Evolutionary conservation across 192 early-diverging fungal species (phyloP), one percentile per base, ranked within the genome.

Genomic region (Spizellomyces punctatus): DNA sequence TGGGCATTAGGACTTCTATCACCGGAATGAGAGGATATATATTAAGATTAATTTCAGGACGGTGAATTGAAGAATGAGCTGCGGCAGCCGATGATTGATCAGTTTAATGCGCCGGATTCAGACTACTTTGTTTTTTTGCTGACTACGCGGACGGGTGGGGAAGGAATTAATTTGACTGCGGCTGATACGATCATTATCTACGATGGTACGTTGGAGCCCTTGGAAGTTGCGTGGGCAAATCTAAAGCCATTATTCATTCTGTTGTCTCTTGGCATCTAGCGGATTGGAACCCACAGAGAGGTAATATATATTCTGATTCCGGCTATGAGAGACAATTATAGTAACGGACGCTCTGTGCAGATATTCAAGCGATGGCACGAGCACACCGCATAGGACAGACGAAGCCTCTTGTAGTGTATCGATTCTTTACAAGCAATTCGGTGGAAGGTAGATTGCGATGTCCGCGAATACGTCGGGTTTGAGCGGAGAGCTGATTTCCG

Each of bases 121-220:
- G 78, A 89, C 42, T 71, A 81, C 1, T 89, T 89, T 66, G 79
- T 87, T 1, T 92, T 93, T 69, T 71, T 93, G 52, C 64, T 93
- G 50, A 89, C 85, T 8, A 92, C 90, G 3, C 81, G 91, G n/a
- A 89, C 91, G 2, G 91, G 91, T 66, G 91, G 91, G 41, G 85
- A 87, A 0, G 91, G 91, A 46, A 83, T 93, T 49, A 93, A 93
- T 58, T 64, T 93, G 60, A 78, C 89, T 0, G 79, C 90, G 0
- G 91, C 91, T 5, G 91, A 93, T 64, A 93, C 90, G 0, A 81
- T 93, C 21, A 88, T 93, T 54, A 88, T 93, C 58, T 90, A 85
- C 52, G 91, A 92, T 58, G 79, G 27, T 57, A 5, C 21, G 22
- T 12, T 27, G 45, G 22, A 41, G n/a, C 27, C 12, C 36, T 49